These are phyloP conservation scores for Botryotinia calthae DNA, from an alignment of 2,329 filamentous ascomycete species.

Conservation along the genomic window DNA sequence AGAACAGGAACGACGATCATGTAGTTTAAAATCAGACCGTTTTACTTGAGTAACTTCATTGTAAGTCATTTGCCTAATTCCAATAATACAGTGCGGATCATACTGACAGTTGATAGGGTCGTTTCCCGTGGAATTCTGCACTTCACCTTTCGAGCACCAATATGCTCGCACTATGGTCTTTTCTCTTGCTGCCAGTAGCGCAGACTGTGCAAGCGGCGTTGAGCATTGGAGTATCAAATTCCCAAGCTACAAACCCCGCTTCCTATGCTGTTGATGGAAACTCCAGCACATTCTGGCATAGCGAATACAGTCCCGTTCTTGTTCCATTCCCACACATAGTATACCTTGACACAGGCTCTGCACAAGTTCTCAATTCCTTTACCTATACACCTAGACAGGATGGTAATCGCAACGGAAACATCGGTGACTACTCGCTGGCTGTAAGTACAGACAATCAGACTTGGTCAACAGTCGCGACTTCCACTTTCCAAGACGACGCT, in stretches of 20 bases:
- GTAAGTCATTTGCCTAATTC: neutral
- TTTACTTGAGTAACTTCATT: neutral
- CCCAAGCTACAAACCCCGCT: neutral
- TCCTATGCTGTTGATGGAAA: slow-evolving; percentile 39
- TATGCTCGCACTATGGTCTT: neutral
- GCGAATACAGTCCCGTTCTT: slow-evolving; percentile 32
- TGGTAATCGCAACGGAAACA: slow-evolving; percentile 39
- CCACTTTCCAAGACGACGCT: slow-evolving; percentile 28
- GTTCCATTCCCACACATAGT: slow-evolving; percentile 38
- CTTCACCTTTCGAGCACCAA: neutral
- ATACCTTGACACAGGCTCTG: slow-evolving; percentile 39
- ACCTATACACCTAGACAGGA: slow-evolving; percentile 40
- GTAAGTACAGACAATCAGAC: slow-evolving; percentile 37
- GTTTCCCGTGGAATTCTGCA: neutral
- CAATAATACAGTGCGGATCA: neutral
- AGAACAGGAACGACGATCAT: neutral
- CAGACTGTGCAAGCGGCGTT: neutral
- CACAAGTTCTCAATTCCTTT: slow-evolving; percentile 37
- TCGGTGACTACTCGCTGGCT: slow-evolving; percentile 38
- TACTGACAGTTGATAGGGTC: neutral
- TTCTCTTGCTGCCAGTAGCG: neutral
- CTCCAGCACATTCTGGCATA: slow-evolving; percentile 39
- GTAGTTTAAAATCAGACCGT: neutral
- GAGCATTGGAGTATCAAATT: neutral
- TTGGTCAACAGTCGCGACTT: slow-evolving; percentile 35